phyloP scores from a whole-genome alignment of 106 monocot species.

The Cymbidium sinense region DNA sequence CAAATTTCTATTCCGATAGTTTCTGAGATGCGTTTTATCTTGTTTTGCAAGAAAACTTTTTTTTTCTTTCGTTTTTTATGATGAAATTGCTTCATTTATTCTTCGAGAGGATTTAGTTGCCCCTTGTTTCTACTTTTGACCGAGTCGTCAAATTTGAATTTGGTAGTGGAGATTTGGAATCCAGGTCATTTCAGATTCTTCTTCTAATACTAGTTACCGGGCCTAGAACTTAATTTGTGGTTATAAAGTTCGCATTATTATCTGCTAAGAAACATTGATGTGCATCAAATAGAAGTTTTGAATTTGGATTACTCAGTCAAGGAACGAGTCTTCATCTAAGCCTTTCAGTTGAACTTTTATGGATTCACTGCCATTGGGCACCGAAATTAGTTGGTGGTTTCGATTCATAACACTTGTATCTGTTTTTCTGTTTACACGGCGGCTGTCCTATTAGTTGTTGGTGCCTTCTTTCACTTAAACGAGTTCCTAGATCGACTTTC shows the following conservation, averaged over 20 bases:
- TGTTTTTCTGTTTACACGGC: not conserved
- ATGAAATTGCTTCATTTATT: not conserved
- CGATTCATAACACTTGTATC: not conserved
- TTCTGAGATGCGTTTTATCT: not conserved
- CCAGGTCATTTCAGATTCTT: not conserved
- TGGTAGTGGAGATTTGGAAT: not conserved
- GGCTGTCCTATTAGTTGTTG: not conserved
- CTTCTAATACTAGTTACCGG: not conserved
- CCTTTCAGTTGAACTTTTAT: too few relatives aligned
- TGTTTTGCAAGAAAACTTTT: not conserved
- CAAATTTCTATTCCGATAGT: not conserved
- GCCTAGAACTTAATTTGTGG: not conserved
- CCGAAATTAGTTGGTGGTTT: not conserved
- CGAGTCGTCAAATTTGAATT: not conserved
- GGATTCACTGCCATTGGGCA: not conserved
- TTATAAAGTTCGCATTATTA: not conserved
- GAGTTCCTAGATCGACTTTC: not conserved
- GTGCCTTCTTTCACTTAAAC: not conserved
- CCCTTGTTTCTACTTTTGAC: not conserved
- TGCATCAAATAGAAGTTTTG: not conserved
- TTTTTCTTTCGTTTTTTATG: not conserved
- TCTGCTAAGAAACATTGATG: not conserved
- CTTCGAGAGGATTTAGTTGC: not conserved
- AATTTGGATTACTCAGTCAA: not conserved
- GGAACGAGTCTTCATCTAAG: not conserved